Evolutionary conservation across 257 asterid genomes (phyloP).

Genomic region (Lavandula angustifolia): DNA sequence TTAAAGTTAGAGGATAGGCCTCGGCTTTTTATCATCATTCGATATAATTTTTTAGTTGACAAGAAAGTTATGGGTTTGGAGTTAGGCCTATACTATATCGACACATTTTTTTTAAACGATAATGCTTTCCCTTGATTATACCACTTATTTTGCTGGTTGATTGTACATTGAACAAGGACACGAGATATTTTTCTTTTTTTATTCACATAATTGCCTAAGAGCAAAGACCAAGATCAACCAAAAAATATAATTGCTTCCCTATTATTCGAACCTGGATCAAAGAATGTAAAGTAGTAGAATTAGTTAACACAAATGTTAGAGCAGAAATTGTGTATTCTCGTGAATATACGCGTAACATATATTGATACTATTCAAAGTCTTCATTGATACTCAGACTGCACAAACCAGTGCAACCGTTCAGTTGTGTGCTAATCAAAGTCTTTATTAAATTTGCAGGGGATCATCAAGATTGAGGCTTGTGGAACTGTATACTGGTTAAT

Average conservation of each 20-base stretch:
- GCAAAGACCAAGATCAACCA: too few species aligned
- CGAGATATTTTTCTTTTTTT: background rate
- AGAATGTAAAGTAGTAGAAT: too few species aligned
- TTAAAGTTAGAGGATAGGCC: too few species aligned
- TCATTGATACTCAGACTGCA: too few species aligned
- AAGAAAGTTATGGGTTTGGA: background rate
- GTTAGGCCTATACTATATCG: background rate
- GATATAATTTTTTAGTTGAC: too few species aligned
- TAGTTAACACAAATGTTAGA: too few species aligned
- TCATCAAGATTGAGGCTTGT: constrained; percentile 60
- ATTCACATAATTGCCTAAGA: background rate
- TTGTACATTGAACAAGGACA: background rate
- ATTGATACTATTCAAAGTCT: too few species aligned
- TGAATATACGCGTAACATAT: too few species aligned
- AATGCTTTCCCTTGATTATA: background rate
- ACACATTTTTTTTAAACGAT: background rate
- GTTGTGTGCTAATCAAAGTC: background rate
- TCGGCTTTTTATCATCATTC: too few species aligned
- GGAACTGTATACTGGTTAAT: constrained; percentile 84
- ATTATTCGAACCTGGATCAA: too few species aligned
- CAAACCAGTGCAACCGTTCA: background rate
- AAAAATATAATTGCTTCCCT: too few species aligned
- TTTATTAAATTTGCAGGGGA: constrained; percentile 49
- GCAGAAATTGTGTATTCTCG: too few species aligned
- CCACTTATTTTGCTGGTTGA: constrained; percentile 2